Percentiles rank a stretch among this genome's conserved stretches.
Evolutionary conservation across 768 basidiomycete species (phyloP).

Genomic region (Coprinopsis marcescibilis): DNA sequence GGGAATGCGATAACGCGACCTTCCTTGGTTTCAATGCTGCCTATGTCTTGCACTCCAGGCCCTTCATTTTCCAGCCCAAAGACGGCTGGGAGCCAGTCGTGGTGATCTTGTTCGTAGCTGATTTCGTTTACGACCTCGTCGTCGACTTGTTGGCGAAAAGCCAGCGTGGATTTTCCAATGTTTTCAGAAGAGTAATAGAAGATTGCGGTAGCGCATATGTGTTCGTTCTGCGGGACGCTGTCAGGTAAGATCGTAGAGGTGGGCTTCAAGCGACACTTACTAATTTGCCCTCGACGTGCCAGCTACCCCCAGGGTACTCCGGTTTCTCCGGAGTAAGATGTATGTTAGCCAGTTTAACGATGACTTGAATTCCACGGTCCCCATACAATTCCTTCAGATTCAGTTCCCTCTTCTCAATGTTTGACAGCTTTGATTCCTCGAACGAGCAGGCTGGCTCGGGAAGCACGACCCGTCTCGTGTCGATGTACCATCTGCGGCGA

Average conservation of each 20-base stretch:
- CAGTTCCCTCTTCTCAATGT: neutral
- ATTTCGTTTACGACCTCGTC: neutral
- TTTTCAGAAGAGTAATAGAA: slow-evolving; percentile 16
- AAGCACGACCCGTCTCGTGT: neutral
- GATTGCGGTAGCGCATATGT: slow-evolving; percentile 15
- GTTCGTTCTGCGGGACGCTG: slow-evolving; percentile 14
- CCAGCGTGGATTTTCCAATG: slow-evolving; percentile 11
- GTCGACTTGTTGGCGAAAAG: slow-evolving; percentile 13
- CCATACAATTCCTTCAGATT: slow-evolving; percentile 14
- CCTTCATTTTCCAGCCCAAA: slow-evolving; percentile 15
- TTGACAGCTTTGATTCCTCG: neutral
- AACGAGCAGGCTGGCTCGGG: neutral
- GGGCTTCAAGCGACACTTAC: slow-evolving; percentile 4
- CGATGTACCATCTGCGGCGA: neutral
- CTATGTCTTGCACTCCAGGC: slow-evolving; percentile 19
- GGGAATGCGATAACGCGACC: slow-evolving; percentile 28
- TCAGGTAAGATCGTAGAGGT: neutral
- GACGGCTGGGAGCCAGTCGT: slow-evolving; percentile 18
- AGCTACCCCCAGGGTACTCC: slow-evolving; percentile 12
- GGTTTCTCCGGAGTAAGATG: slow-evolving; percentile 16
- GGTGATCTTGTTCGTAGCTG: slow-evolving; percentile 16
- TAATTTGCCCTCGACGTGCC: slow-evolving; percentile 16
- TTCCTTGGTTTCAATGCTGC: slow-evolving; percentile 20
- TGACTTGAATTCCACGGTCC: slow-evolving; percentile 9
- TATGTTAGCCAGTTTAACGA: slow-evolving; percentile 19